phyloP scores from a whole-genome alignment of 495 filamentous ascomycete genomes.

The Thermothielavioides terrestris region DNA sequence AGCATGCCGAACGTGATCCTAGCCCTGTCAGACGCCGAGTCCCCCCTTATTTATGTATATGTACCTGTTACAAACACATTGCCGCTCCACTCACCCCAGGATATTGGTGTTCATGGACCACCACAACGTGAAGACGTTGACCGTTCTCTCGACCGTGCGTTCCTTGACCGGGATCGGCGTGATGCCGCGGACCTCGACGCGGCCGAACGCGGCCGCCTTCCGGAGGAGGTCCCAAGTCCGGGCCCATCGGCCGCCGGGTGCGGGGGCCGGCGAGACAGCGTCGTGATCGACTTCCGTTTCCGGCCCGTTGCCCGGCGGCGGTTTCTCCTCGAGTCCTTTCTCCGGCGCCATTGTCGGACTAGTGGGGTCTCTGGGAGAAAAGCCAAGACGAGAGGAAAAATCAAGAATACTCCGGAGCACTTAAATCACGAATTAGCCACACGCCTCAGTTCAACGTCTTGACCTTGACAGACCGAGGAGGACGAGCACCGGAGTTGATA shows the following conservation, averaged over 20 bases:
- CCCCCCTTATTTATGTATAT: too few species aligned
- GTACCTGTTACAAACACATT: background rate
- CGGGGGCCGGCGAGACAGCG: background rate
- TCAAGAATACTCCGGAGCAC: background rate
- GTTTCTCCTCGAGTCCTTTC: background rate
- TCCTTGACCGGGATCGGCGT: constrained; percentile 45
- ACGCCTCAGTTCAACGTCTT: background rate
- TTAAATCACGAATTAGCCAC: background rate
- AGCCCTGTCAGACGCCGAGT: background rate
- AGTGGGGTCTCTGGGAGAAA: background rate
- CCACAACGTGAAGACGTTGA: constrained; percentile 43
- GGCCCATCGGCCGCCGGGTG: constrained; percentile 2
- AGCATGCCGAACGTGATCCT: constrained; percentile 51
- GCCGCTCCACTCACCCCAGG: constrained; percentile 27
- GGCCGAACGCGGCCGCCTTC: constrained; percentile 10
- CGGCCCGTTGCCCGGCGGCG: background rate
- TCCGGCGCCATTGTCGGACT: constrained; percentile 2
- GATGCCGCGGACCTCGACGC: constrained; percentile 42
- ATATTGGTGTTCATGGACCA: constrained; percentile 36
- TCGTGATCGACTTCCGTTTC: background rate
- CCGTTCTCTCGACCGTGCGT: constrained; percentile 38
- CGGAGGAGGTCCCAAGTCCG: background rate
- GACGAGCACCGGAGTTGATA: too few species aligned
- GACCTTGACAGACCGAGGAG: too few species aligned
- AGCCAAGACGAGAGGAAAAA: background rate